phyloP scores from a whole-genome alignment of 1,284 basidiomycete species.

The Psilocybe mexicana region DNA sequence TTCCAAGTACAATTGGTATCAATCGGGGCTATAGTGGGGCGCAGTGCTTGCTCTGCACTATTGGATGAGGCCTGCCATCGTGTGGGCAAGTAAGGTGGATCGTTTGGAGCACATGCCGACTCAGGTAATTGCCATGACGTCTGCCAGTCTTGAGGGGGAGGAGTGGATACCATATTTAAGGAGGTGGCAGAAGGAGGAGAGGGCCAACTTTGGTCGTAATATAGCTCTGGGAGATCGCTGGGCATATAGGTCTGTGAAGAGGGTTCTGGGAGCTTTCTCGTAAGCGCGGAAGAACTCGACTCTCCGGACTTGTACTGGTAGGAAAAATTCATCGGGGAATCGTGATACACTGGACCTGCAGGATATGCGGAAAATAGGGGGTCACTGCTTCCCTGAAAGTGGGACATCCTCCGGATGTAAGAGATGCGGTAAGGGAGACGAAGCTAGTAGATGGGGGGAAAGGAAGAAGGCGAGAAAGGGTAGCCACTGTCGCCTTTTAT shows the following conservation, averaged over 20 bases:
- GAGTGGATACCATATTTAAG: slow-evolving; percentile 26
- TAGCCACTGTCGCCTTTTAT: slow-evolving; percentile 23
- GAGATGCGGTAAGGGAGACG: neutral
- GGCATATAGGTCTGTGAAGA: slow-evolving; percentile 14
- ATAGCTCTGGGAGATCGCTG: slow-evolving; percentile 26
- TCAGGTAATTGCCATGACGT: slow-evolving; percentile 13
- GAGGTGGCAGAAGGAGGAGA: slow-evolving; percentile 29
- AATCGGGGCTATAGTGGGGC: slow-evolving; percentile 18
- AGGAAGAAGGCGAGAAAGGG: slow-evolving; percentile 15
- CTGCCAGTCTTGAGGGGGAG: slow-evolving; percentile 21
- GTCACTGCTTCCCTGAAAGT: neutral
- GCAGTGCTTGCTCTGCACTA: slow-evolving; percentile 8
- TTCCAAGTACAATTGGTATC: slow-evolving; percentile 18
- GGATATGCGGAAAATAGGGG: slow-evolving; percentile 1
- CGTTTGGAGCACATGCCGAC: neutral
- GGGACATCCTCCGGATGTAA: neutral
- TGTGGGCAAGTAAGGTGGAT: slow-evolving; percentile 10
- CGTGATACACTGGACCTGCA: neutral
- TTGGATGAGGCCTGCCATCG: slow-evolving; percentile 14
- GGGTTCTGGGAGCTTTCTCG: slow-evolving; percentile 1
- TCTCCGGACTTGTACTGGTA: slow-evolving; percentile 13
- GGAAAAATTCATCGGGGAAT: slow-evolving; percentile 13
- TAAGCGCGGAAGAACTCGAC: slow-evolving; percentile 15
- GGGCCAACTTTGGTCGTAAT: slow-evolving; percentile 25
- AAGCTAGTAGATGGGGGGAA: slow-evolving; percentile 7